Percentiles rank a stretch among this genome's conserved stretches.
These are phyloP conservation scores for Zychaea mexicana DNA, from an alignment of 371 early-diverging fungal genomes.

Conservation along the genomic window DNA sequence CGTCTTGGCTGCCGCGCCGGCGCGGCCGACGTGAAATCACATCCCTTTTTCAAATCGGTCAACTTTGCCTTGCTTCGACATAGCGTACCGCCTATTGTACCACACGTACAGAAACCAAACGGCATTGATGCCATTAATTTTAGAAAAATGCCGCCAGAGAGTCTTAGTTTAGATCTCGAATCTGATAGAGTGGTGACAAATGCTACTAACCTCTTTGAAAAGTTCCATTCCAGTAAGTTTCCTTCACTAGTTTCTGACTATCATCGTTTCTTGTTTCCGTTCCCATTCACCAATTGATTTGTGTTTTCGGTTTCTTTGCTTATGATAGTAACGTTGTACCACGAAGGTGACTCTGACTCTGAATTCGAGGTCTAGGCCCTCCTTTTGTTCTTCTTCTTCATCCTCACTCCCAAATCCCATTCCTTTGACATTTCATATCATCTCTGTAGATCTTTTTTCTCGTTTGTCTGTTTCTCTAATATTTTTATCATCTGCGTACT, in stretches of 20 bases:
- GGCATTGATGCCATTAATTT: conserved; percentile 74
- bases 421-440: no score
- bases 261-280: neutral
- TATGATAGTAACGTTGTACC: conserved; percentile 62
- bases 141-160: conserved; percentile 65
- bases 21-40: conserved; percentile 93
- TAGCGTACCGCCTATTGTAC: conserved; percentile 89
- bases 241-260: neutral
- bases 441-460: neutral
- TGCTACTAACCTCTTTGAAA: conserved; percentile 61
- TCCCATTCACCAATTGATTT: neutral
- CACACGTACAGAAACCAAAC: conserved; percentile 56
- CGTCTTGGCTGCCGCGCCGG: conserved; percentile 89
- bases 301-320: neutral
- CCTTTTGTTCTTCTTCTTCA: no score
- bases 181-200: conserved; percentile 35
- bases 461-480: no score
- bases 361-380: conserved; percentile 19
- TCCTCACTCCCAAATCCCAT: no score
- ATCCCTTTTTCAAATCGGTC: conserved; percentile 90
- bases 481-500: no score
- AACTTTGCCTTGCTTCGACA: conserved; percentile 94
- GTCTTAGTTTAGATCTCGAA: conserved; percentile 67
- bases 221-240: conserved; percentile 68
- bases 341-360: conserved; percentile 66